Evolutionary conservation across 805 yeast species (phyloP).

Genomic region (Kurtzmaniella cleridarum): DNA sequence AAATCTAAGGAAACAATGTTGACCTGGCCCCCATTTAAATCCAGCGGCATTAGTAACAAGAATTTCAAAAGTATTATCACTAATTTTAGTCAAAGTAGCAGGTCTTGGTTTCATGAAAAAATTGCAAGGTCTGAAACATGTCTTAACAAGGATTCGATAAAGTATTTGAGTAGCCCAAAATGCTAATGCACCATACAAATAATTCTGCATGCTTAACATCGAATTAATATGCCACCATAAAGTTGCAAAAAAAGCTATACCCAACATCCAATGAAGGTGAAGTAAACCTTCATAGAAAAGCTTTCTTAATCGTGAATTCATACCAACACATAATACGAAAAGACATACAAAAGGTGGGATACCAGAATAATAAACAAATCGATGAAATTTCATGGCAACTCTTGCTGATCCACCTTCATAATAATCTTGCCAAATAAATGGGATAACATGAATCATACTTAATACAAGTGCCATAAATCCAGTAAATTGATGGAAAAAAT

Average conservation of each 20-base stretch:
- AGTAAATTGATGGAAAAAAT: conserved; percentile 45
- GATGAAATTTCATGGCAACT: conserved; percentile 7
- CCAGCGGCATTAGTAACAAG: conserved; percentile 30
- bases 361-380: conserved; percentile 28
- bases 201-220: conserved; percentile 30
- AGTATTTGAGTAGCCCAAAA: conserved; percentile 47
- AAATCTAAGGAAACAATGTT: conserved; percentile 48
- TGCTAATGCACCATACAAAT: conserved; percentile 46
- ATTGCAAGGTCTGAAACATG: conserved; percentile 40
- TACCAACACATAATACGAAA: conserved; percentile 37
- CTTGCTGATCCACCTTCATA: conserved; percentile 44
- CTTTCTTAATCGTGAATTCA: conserved; percentile 37
- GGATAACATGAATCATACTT: conserved; percentile 45
- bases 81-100: conserved; percentile 24
- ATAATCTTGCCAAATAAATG: conserved; percentile 41
- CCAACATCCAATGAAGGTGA: conserved; percentile 51
- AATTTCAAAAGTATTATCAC: conserved; percentile 24
- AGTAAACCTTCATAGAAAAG: conserved; percentile 42
- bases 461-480: conserved; percentile 39
- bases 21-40: conserved; percentile 48
- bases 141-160: conserved; percentile 42
- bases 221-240: conserved; percentile 41
- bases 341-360: conserved; percentile 44
- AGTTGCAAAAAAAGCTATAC: conserved; percentile 42
- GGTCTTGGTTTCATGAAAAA: conserved; percentile 34